Evolutionary conservation across 257 asterid species (phyloP).

Genomic region (Forsythia suspensa): DNA sequence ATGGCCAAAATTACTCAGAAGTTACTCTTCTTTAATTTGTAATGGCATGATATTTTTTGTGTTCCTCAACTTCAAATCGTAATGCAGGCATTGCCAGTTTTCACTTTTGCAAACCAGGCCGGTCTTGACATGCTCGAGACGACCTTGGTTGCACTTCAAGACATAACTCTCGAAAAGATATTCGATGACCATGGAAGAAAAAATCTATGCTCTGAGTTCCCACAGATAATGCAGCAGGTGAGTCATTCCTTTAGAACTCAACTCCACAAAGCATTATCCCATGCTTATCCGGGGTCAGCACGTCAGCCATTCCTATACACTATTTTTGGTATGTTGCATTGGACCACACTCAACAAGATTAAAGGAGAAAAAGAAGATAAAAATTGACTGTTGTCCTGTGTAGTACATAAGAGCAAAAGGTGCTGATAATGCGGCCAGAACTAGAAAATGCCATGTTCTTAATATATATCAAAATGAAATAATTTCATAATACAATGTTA

Average conservation of each 20-base stretch:
- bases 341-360: neutral
- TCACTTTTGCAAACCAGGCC: conserved; percentile 89
- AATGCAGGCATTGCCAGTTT: conserved; percentile 72
- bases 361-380: neutral
- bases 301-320: neutral
- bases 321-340: neutral
- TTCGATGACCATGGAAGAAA: conserved; percentile 84
- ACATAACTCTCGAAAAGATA: conserved; percentile 75
- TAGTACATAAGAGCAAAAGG: neutral
- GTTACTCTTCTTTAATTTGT: neutral
- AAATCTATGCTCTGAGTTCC: conserved; percentile 68
- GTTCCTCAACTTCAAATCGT: neutral
- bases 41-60: neutral
- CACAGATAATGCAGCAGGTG: conserved; percentile 89
- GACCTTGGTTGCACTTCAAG: conserved; percentile 81
- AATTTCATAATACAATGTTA: too few species aligned
- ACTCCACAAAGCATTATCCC: too few species aligned
- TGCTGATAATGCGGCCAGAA: neutral
- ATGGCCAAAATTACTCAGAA: neutral
- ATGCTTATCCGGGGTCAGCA: too few species aligned
- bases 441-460: neutral
- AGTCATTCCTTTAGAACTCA: neutral
- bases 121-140: conserved; percentile 97
- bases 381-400: neutral
- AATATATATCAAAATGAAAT: too few species aligned